These are phyloP conservation scores for Scenedesmus sp. DNA, from an alignment of 163 green algal species.

Conservation along the genomic window DNA sequence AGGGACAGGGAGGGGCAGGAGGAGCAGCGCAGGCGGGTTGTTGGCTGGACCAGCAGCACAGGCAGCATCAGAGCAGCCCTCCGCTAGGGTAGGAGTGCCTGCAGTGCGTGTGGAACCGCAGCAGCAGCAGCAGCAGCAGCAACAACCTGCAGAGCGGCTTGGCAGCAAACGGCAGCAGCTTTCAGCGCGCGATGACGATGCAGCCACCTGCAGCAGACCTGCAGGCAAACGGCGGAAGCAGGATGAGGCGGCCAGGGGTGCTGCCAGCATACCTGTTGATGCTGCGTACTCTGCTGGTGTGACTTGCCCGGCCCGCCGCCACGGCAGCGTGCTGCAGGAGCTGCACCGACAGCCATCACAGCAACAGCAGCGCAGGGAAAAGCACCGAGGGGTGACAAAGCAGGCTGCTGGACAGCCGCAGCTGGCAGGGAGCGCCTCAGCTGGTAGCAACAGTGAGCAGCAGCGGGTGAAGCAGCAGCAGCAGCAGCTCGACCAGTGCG, in stretches of 20 bases:
- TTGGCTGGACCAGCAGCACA: neutral
- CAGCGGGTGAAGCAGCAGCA: constrained; percentile 1
- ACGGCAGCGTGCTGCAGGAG: neutral
- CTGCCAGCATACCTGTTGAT: neutral
- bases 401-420: neutral
- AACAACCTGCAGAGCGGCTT: neutral
- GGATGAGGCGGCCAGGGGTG: neutral
- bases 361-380: neutral
- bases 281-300: neutral
- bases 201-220: neutral
- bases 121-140: neutral
- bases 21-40: neutral
- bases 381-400: neutral
- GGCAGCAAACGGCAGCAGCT: constrained; percentile 15
- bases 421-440: neutral
- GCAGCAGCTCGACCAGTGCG: neutral
- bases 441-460: neutral
- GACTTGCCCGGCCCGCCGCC: neutral
- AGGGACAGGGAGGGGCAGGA: neutral
- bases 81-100: too few species aligned
- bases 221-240: neutral
- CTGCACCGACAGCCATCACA: neutral
- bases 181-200: neutral
- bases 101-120: too few species aligned
- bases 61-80: neutral